phyloP scores from a whole-genome alignment of 441 rosid genomes.

The Hura crepitans region DNA sequence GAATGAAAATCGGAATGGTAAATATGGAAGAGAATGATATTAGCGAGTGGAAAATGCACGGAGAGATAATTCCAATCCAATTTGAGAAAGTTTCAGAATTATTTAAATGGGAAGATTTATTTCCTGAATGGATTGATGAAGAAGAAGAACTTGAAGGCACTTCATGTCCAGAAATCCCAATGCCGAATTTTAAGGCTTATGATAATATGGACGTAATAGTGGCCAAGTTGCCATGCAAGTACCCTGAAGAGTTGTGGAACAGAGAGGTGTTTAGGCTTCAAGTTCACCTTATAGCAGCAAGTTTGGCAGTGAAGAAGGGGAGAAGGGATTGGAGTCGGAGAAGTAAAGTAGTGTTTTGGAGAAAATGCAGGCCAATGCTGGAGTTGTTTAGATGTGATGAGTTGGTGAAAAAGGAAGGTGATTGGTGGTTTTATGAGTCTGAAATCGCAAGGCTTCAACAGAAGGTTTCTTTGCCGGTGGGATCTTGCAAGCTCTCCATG shows the following conservation, averaged over 20 bases:
- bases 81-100: conserved; percentile 54
- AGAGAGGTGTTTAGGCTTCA: conserved; percentile 83
- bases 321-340: conserved; percentile 53
- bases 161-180: conserved; percentile 74
- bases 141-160: conserved; percentile 70
- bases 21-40: conserved; percentile 60
- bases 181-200: conserved; percentile 51
- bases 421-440: conserved; percentile 80
- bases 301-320: conserved; percentile 55
- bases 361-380: conserved; percentile 82
- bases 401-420: conserved; percentile 57
- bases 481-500: conserved; percentile 73
- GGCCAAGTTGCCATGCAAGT: conserved; percentile 66
- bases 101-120: conserved; percentile 70
- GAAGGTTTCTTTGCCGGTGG: conserved; percentile 67
- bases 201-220: conserved; percentile 64
- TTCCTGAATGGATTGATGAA: conserved; percentile 97
- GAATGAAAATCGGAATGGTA: conserved; percentile 63
- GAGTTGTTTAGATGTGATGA: conserved; percentile 82
- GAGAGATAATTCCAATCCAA: conserved; percentile 43
- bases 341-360: conserved; percentile 63
- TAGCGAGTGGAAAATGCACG: conserved; percentile 51
- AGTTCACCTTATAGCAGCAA: conserved; percentile 64
- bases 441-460: conserved; percentile 56
- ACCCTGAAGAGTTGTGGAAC: conserved; percentile 65